Evolutionary conservation across 345 rosid genomes (phyloP).

Genomic region (Hibiscus syriacus): DNA sequence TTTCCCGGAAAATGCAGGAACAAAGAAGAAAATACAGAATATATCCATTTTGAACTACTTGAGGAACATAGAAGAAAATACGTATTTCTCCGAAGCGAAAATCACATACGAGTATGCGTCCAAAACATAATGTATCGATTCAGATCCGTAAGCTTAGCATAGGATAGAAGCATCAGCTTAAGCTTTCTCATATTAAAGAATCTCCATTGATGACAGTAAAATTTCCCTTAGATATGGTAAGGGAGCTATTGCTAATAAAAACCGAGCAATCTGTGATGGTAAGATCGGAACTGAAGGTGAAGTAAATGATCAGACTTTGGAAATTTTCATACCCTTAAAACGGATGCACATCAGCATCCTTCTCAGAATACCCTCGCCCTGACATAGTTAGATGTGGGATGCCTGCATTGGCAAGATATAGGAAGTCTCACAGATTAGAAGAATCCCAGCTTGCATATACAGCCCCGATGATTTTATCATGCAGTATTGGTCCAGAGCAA

Average conservation of each 20-base stretch:
- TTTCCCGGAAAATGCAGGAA: neutral
- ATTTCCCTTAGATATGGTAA: neutral
- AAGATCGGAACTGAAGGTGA: neutral
- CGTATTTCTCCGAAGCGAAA: too few species aligned
- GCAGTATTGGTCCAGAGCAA: conserved; percentile 51
- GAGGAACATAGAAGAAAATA: too few species aligned
- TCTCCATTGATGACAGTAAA: neutral
- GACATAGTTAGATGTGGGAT: neutral
- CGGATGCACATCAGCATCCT: too few species aligned
- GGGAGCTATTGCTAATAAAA: neutral
- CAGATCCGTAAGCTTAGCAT: too few species aligned
- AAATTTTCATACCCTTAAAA: neutral
- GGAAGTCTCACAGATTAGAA: conserved; percentile 49
- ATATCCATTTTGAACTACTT: too few species aligned
- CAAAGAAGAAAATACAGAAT: neutral
- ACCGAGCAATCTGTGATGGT: neutral
- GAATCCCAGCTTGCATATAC: conserved; percentile 94
- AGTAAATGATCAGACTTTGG: neutral
- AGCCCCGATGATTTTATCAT: conserved; percentile 62
- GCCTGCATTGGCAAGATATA: neutral
- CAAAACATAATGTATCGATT: neutral
- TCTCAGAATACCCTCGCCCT: too few species aligned
- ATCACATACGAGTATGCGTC: neutral
- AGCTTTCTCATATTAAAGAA: neutral
- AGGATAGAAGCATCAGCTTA: neutral